Conservation (phyloP, 2,329 filamentous ascomycete genomes). For the Metarhizium guizhouense region DNA sequence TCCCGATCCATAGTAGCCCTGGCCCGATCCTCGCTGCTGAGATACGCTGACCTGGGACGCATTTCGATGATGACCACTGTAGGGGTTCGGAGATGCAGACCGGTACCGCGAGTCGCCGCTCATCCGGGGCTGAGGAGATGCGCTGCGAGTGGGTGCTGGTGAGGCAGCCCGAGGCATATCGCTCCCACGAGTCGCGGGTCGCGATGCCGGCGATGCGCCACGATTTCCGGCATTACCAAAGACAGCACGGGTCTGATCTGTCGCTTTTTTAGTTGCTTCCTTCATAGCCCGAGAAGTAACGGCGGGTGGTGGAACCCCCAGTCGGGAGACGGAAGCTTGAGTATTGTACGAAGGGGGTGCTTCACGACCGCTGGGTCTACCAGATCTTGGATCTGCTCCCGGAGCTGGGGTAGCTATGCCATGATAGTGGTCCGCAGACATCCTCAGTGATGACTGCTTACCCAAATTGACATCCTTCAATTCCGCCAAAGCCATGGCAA, state of each 20-base stretch:
- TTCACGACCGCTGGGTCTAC: constrained; percentile 32
- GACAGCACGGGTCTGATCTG: constrained; percentile 72
- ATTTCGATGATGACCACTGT: constrained; percentile 31
- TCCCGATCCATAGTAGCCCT: constrained; percentile 41
- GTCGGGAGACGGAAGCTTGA: constrained; percentile 53
- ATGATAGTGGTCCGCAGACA: constrained; percentile 92
- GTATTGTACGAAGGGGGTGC: constrained; percentile 77
- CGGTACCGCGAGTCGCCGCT: constrained; percentile 38
- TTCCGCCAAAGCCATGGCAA: constrained; percentile 85
- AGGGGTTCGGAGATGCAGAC: constrained; percentile 57
- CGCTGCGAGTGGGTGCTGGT: constrained; percentile 56
- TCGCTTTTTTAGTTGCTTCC: constrained; percentile 83
- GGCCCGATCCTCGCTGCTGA: constrained; percentile 38
- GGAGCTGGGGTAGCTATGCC: constrained; percentile 80
- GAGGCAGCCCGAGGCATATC: constrained; percentile 55
- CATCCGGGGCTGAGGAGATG: constrained; percentile 53
- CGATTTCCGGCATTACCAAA: constrained; percentile 36
- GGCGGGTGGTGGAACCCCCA: constrained; percentile 84
- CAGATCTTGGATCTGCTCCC: constrained; percentile 30
- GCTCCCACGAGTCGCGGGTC: constrained; percentile 49
- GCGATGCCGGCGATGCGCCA: constrained; percentile 34
- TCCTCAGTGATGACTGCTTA: constrained; percentile 72
- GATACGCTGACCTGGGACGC: constrained; percentile 30
- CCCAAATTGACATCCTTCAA: constrained; percentile 70
- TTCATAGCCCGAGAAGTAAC: constrained; percentile 95